Conservation (phyloP, 805 yeast species). For the Suhomyces emberorum region DNA sequence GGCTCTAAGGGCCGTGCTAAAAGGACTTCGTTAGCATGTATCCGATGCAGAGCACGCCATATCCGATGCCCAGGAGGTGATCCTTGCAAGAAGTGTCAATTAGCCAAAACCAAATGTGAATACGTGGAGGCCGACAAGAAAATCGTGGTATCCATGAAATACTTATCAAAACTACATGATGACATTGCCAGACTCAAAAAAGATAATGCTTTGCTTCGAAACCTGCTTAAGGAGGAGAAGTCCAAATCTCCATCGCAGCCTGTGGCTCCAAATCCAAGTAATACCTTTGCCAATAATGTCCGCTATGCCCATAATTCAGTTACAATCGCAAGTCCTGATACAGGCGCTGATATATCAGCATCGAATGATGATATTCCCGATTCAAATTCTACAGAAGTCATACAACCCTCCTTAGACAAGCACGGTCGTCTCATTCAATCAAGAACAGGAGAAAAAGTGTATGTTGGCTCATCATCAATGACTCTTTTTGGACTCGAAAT, state of each 20-base stretch:
- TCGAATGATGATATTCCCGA: background rate
- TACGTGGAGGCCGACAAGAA: conserved; percentile 71
- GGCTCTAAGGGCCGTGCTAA: conserved; percentile 20
- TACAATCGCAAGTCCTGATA: conserved; percentile 1
- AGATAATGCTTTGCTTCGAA: conserved; percentile 59
- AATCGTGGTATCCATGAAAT: conserved; percentile 69
- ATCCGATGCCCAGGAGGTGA: conserved; percentile 76
- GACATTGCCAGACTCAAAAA: conserved; percentile 62
- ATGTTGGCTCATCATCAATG: conserved; percentile 82
- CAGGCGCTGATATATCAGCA: no score
- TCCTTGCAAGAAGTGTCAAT: conserved; percentile 62
- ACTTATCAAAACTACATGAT: conserved; percentile 62
- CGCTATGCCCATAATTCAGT: conserved; percentile 10
- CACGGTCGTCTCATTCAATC: conserved; percentile 71
- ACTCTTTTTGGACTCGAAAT: conserved; percentile 76
- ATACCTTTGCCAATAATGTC: background rate
- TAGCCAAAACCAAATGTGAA: conserved; percentile 59
- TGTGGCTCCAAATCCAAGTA: background rate
- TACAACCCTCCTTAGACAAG: conserved; percentile 68
- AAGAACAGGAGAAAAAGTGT: conserved; percentile 69
- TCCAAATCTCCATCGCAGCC: conserved; percentile 5
- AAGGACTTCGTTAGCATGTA: conserved; percentile 48
- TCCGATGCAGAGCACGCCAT: conserved; percentile 67
- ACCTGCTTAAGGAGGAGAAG: conserved; percentile 32
- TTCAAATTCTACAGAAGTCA: conserved; percentile 42